Evolutionary conservation across 2,329 filamentous ascomycete genomes (phyloP).

Genomic region (Fusarium equiseti): DNA sequence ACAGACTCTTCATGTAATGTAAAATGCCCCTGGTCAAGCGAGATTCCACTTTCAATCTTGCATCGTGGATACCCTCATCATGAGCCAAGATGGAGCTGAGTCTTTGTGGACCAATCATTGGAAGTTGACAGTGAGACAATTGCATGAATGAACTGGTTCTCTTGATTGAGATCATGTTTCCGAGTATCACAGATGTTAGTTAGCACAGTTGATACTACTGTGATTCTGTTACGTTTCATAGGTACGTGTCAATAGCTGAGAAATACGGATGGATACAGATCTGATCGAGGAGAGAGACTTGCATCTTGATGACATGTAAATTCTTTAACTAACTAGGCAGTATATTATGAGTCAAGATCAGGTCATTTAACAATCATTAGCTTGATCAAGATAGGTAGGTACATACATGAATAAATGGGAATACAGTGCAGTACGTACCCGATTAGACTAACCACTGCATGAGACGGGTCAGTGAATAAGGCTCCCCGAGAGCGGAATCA

Average conservation of each 20-base stretch:
- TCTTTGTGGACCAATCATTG: not conserved
- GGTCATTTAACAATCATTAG: not conserved
- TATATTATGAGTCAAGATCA: slow-evolving; percentile 1
- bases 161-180: not conserved
- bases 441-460: not conserved
- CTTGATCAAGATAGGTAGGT: not conserved
- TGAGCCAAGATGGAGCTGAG: slow-evolving; percentile 7
- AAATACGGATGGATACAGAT: not conserved
- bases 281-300: not conserved
- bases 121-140: not conserved
- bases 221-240: not conserved
- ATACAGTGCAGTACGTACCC: not conserved
- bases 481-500: slow-evolving; percentile 18
- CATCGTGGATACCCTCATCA: slow-evolving; percentile 28
- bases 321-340: not conserved
- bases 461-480: not conserved
- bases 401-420: not conserved
- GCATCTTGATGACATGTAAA: not conserved
- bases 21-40: slow-evolving; percentile 1
- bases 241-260: not conserved
- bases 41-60: slow-evolving; percentile 30
- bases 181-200: not conserved
- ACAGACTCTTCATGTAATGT: not conserved
- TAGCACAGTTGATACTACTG: not conserved
- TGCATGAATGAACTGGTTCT: not conserved